Base-by-base conservation (phyloP, 257 asterid species). In the Paulownia fortunei region DNA sequence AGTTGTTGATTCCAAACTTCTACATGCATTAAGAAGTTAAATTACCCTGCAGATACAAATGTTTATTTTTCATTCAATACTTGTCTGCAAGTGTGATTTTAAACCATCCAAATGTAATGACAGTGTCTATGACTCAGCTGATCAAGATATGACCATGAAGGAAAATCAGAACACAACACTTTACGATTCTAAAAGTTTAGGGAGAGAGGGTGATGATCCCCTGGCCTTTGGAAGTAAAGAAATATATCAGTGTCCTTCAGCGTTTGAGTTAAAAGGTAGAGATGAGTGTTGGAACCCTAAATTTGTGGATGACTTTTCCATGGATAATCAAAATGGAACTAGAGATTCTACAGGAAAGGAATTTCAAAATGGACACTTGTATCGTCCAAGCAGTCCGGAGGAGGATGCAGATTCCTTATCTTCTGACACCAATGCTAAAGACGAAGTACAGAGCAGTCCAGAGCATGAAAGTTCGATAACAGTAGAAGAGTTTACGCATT, bases 91-190 rank as follows among this genome's bases (percentile, higher is more conserved):
- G 68, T 67, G 27, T 65, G 78, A 81, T 61, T 73, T 67, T 82
- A 72, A 76, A 80, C 81, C 54, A 65, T 83, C 79, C 84, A 72
- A 81, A 82, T 80, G 65, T 52, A 59, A 67, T 62, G 42, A 67
- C 90, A 87, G 94, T 73, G 86, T 47, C 80, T 61, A 68, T 56
- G 84, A 83, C 79, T 30, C 82, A 73, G 83, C 79, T 56, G 89
- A 83, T 63, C 82, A 56, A 63, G 87, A 80, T 81, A 75, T 76
- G 82, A 85, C 49, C 54, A 85, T 89, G 91, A 88, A 81, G 74
- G 92, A 89, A 76, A 80, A 79, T 80, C 84, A 77, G 79, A 80
- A 70, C 18, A 79, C 72, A 26, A 77, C 70, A 13, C 47, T 54
- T 34, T 42, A 36, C 13, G 84, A 81, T 76, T 72, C 88, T 21